Base-by-base conservation (phyloP, 225 moss, liverwort and hornwort genomes). In the Polytrichum commune region DNA sequence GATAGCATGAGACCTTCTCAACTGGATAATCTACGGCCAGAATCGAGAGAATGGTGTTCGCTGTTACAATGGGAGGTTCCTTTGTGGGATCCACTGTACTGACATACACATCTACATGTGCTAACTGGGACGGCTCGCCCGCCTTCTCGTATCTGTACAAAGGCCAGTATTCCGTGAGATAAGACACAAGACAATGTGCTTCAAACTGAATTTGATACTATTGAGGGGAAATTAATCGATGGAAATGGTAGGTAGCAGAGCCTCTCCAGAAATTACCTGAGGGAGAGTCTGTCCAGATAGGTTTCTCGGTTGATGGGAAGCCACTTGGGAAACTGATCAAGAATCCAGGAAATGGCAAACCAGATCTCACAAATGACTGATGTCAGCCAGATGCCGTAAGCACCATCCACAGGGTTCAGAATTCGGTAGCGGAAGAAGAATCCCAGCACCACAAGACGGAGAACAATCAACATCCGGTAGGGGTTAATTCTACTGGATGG, bases 291-390 rank as follows among this genome's bases (percentile, higher is more conserved):
- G 82, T 96, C 96, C 62, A 96, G 76, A 22, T 96, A 96, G 0
- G 96, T 96, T 53, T 96, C 96, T 2, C 96, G 87, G 28, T 96
- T 79, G 75, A 96, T 93, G 3, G 96, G 96, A 54, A 93, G 61
- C 96, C 96, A 96, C 68, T 96, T 96, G 5, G 96, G 96, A 18
- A 96, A 96, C 83, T 96, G 96, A 82, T 96, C 96, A 18, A 96
- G 90, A 46, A 96, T 93, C 96, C 96, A 96, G 4, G 96, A 96
- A 2, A 96, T 74, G 5, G 96, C 96, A 54, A 96, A 96, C 96
- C 96, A 96, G 27, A 96, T 80, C 79, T 96, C 96, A 71, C 96
- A 96, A 4, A 93, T 67, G 6, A 96, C 93, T 2, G 96, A 96
- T 5, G 96, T 96, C 18, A 96, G 74, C 96, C 96, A 96, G 29